Evolutionary conservation across 345 rosid genomes (phyloP), one percentile per base, ranked within the genome.

Genomic region (Litchi chinensis): DNA sequence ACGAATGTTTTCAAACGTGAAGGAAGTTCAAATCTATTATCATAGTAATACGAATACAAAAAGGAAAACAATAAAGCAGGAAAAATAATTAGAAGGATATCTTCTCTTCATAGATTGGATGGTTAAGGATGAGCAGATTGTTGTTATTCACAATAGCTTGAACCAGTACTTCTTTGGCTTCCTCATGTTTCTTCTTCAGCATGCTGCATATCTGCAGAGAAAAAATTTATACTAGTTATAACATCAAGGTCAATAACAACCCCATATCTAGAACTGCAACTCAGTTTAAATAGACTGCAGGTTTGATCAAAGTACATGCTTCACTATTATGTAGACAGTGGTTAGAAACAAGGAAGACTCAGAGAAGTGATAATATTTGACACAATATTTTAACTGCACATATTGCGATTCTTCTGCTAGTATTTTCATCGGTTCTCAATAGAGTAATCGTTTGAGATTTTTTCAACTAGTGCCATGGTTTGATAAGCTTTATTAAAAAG

Each of bases 111-210:
- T 83, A 77, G 68, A 90, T 81, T 79, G 97, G 98, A 89, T 91
- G 98, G 83, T 92, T 91, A 68, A 96, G 98, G 90, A 96, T 90
- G 71, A 93, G 85, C 9, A 93, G 86, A 65, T 87, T 87, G 80
- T 89, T 93, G 89, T 89, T 96, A 85, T 87, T 92, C 82, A 96
- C 93, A 65, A 93, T 65, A 65, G 98, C 92, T 72, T 93, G 93
- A 83, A 96, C 97, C 85, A 91, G 71, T 75, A 91, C 3, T 82
- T 94, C 95, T 85, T 92, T 94, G 63, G 93, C 97, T 86, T 94
- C 95, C 82, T 93, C 98, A 3, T 90, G 85, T 85, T 90, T 94
- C 90, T 94, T 93, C 87, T 79, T 91, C 81, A 96, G 89, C 88
- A 85, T 88, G 90, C 82, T 87, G 87, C 93, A 88, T 21, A 96